Evolutionary conservation across 2,329 filamentous ascomycete genomes (phyloP), one percentile per base, ranked within the genome.

Genomic region (Phoma sp.): DNA sequence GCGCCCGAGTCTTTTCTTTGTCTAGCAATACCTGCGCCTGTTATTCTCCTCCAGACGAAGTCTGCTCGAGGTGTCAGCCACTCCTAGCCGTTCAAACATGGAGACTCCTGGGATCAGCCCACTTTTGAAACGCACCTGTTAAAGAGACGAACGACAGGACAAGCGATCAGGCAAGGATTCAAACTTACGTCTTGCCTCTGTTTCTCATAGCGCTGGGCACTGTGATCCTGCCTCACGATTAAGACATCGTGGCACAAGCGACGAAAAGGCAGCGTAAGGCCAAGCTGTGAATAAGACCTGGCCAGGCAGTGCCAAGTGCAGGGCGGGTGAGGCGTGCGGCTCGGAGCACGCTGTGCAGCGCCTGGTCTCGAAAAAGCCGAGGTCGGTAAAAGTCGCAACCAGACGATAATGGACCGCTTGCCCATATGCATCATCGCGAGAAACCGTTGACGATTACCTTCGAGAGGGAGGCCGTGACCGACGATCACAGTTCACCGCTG

Each of bases 81-180:
- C 45, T 42, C 47, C 42, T 21, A 58, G 50, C 39, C 26, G 34
- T 34, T 51, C 53, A 47, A 56, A 56, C 47, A 18, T 42, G 30
- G 32, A 36, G 42, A 20, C 51, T 56, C 53, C 47, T 56, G 12
- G 40, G 34, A 53, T 64, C 56, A 64, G 56, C 23, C 48, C 56
- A 64, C 32, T 25, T 47, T 18, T 50, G 51, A 61, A 56, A 64
- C 53, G 7, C 18, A 6, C 36, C 17, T 23, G 18, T 25, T 18
- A 15, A 36, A 45, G 39, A 40, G 18, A 28, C 20, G 26, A 49
- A 46, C 30, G 17, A 18, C 20, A 47, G 48, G 47, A 43, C 39
- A 26, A 33, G 25, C 42, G 17, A 42, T 50, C 57, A 52, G 47
- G 54, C 49, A 47, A 26, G 39, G 21, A 40, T 25, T 29, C 12